Conservation (phyloP, 805 yeast species). For the Cephaloascus fragrans region DNA sequence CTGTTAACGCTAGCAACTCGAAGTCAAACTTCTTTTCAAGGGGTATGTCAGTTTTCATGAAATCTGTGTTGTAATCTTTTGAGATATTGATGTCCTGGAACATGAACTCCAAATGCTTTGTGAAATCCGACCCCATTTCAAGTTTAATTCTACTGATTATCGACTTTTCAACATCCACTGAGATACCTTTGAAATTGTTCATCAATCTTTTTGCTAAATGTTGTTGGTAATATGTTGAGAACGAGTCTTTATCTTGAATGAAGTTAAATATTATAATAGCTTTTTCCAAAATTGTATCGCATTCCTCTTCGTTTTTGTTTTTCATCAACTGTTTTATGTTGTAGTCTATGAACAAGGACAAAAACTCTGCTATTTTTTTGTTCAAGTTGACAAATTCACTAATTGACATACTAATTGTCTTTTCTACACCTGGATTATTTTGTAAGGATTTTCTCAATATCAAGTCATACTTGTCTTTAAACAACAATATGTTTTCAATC, state of each 20-base stretch:
- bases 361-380: slow-evolving; percentile 38
- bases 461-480: slow-evolving; percentile 39
- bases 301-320: slow-evolving; percentile 34
- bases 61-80: slow-evolving; percentile 32
- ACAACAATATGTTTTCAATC: slow-evolving; percentile 47
- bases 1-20: slow-evolving; percentile 46
- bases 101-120: slow-evolving; percentile 81
- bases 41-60: slow-evolving; percentile 12
- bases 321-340: slow-evolving; percentile 39
- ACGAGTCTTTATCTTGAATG: slow-evolving; percentile 74
- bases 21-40: slow-evolving; percentile 26
- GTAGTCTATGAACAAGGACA: slow-evolving; percentile 52
- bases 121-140: slow-evolving; percentile 72
- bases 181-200: slow-evolving; percentile 32
- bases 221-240: slow-evolving; percentile 76
- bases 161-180: slow-evolving; percentile 55
- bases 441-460: slow-evolving; percentile 41
- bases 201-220: slow-evolving; percentile 77
- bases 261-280: slow-evolving; percentile 57
- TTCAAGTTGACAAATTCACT: slow-evolving; percentile 49
- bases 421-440: slow-evolving; percentile 38
- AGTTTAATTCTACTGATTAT: slow-evolving; percentile 59
- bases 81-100: slow-evolving; percentile 66
- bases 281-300: slow-evolving; percentile 35
- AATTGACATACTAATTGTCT: slow-evolving; percentile 51